These are phyloP conservation scores for Fusarium dlaminii DNA, from an alignment of 2,329 filamentous ascomycete species.

Conservation along the genomic window DNA sequence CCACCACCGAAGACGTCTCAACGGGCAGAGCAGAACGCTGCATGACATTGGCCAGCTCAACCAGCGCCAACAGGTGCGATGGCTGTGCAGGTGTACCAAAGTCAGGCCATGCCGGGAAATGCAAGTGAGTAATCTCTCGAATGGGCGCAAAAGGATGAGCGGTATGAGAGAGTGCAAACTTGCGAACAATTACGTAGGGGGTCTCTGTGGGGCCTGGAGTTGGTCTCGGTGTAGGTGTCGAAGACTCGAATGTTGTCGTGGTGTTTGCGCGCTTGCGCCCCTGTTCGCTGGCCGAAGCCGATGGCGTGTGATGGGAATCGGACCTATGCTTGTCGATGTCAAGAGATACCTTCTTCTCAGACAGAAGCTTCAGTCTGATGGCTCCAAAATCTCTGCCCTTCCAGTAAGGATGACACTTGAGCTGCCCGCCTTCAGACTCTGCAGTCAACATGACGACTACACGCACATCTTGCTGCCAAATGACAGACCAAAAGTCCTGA, in stretches of 20 bases:
- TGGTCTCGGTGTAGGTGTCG: slow-evolving; percentile 43
- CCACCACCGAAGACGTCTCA: slow-evolving; percentile 53
- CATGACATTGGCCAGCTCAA: slow-evolving; percentile 87
- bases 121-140: slow-evolving; percentile 91
- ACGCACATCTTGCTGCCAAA: slow-evolving; percentile 96
- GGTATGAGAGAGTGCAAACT: slow-evolving; percentile 83
- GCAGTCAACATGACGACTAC: slow-evolving; percentile 97
- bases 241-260: slow-evolving; percentile 55
- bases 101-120: slow-evolving; percentile 97
- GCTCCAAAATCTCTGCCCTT: slow-evolving; percentile 79
- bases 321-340: slow-evolving; percentile 68
- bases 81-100: slow-evolving; percentile 94
- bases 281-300: slow-evolving; percentile 48
- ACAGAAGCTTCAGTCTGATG: slow-evolving; percentile 78
- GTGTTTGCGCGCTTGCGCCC: slow-evolving; percentile 65
- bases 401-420: slow-evolving; percentile 98
- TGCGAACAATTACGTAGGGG: slow-evolving; percentile 84
- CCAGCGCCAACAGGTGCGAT: slow-evolving; percentile 83
- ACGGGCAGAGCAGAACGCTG: slow-evolving; percentile 65
- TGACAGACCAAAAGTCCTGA: slow-evolving; percentile 96
- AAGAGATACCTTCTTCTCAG: slow-evolving; percentile 83
- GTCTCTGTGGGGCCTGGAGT: slow-evolving; percentile 59
- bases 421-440: slow-evolving; percentile 89
- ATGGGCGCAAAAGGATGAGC: slow-evolving; percentile 84
- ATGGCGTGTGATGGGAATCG: slow-evolving; percentile 46